A percentile compares a stretch with the other conserved stretches of the same genome.
Conservation (phyloP, 106 monocot genomes). For the Platanthera guangdongensis region DNA sequence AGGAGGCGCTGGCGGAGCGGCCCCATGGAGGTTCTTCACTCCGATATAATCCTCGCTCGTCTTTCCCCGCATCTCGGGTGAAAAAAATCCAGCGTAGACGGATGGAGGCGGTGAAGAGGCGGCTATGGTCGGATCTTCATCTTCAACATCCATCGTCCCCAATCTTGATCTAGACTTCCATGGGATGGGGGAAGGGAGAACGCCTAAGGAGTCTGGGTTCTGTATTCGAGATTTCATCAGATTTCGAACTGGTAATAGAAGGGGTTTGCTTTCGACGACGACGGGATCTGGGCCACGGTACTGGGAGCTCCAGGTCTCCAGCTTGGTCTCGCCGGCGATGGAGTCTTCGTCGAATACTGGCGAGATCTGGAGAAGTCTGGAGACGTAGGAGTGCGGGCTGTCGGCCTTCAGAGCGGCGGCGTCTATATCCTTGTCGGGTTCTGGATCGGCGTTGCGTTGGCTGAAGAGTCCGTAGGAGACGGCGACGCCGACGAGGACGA, state of each 20-base stretch:
- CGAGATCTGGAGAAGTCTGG: conserved; percentile 19
- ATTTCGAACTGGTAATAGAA: conserved; percentile 49
- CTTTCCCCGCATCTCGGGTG: conserved; percentile 15
- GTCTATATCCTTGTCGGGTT: conserved; percentile 15
- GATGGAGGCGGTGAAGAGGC: background rate
- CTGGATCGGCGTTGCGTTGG: conserved; percentile 35
- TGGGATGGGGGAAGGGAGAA: conserved; percentile 69
- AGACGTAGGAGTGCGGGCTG: conserved; percentile 16
- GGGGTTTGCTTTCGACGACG: conserved; percentile 23
- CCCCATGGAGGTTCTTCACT: conserved; percentile 30
- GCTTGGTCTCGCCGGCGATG: background rate
- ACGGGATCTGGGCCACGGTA: conserved; percentile 31
- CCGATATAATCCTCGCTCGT: conserved; percentile 25
- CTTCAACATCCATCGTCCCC: conserved; percentile 26
- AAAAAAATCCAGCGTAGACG: background rate
- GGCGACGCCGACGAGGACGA: conserved; percentile 75
- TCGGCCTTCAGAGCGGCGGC: conserved; percentile 2
- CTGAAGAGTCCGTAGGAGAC: conserved; percentile 86
- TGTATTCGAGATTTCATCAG: conserved; percentile 14
- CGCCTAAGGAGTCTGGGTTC: conserved; percentile 7
- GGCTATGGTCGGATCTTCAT: conserved; percentile 5
- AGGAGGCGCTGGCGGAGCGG: conserved; percentile 47
- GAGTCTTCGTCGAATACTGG: conserved; percentile 13
- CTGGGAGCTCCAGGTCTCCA: conserved; percentile 49
- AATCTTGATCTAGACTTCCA: conserved; percentile 64